Percentiles rank a stretch among this genome's conserved stretches.
Evolutionary conservation across 495 filamentous ascomycete genomes (phyloP).

Genomic region (Penicillium coprophilum): DNA sequence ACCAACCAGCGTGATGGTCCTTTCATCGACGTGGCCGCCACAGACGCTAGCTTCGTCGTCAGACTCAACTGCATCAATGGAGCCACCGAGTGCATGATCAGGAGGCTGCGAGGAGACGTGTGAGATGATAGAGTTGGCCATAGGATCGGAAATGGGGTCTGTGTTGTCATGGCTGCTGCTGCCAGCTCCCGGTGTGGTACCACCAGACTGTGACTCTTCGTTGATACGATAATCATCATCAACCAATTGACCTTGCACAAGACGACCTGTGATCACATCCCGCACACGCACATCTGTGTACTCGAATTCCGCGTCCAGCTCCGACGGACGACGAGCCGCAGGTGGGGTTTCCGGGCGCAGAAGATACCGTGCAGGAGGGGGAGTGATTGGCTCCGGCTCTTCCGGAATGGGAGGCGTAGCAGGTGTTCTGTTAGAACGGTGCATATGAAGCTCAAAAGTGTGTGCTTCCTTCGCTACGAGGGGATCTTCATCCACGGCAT

Average conservation of each 20-base stretch:
- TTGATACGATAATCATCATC: constrained; percentile 89
- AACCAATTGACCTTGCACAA: constrained; percentile 96
- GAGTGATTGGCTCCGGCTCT: constrained; percentile 16
- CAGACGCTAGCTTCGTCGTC: constrained; percentile 80
- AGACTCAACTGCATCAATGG: constrained; percentile 72
- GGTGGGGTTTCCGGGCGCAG: constrained; percentile 40
- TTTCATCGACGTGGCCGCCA: constrained; percentile 71
- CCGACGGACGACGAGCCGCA: constrained; percentile 41
- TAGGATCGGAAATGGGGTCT: constrained; percentile 56
- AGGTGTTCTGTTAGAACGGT: constrained; percentile 15
- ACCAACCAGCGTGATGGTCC: constrained; percentile 93
- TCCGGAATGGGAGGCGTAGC: constrained; percentile 22
- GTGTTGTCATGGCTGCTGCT: constrained; percentile 36
- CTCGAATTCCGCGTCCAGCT: constrained; percentile 56
- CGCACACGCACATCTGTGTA: constrained; percentile 84
- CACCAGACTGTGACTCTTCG: constrained; percentile 60
- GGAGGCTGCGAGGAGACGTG: constrained; percentile 52
- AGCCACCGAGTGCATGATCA: constrained; percentile 74
- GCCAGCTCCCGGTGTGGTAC: constrained; percentile 40
- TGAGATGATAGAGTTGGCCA: constrained; percentile 67
- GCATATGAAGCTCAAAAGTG: constrained; percentile 35
- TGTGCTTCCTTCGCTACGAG: constrained; percentile 30
- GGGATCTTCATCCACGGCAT: constrained; percentile 42
- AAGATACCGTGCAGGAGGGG: constrained; percentile 7
- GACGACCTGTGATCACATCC: constrained; percentile 86